Conservation (phyloP, 345 rosid genomes). For the Rhodamnia rubescens region DNA sequence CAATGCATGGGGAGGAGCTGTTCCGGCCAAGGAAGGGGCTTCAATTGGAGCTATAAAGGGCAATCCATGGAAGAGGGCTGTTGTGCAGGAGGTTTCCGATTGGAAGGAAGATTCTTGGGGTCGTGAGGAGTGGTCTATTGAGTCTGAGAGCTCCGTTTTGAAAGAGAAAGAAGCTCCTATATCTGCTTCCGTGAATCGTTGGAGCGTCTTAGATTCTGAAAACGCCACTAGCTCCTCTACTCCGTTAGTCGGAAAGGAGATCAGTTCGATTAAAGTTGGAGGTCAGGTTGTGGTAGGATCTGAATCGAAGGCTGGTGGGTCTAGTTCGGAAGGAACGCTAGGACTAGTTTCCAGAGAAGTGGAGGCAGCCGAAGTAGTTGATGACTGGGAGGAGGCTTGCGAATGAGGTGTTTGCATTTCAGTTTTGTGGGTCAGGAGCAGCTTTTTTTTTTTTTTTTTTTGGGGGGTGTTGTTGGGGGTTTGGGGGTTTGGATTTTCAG, state of each 20-base stretch:
- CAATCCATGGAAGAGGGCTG: constrained; percentile 87
- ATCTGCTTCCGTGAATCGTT: constrained; percentile 45
- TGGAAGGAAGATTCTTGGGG: constrained; percentile 63
- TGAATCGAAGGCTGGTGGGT: constrained; percentile 21
- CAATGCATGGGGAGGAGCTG: constrained; percentile 56
- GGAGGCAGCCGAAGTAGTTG: constrained; percentile 37
- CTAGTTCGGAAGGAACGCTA: constrained; percentile 1
- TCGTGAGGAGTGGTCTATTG: constrained; percentile 33
- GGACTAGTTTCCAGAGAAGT: neutral
- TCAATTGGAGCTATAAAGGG: constrained; percentile 15
- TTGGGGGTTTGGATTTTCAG: neutral
- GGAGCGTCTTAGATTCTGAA: constrained; percentile 59
- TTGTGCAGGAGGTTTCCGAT: constrained; percentile 34
- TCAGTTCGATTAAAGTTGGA: neutral
- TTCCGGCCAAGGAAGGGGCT: constrained; percentile 21
- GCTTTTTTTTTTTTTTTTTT: too few relatives aligned
- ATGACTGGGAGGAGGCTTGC: constrained; percentile 88
- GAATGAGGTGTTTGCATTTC: constrained; percentile 16
- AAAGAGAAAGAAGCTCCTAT: constrained; percentile 42
- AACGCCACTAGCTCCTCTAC: constrained; percentile 17
- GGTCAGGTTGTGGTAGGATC: constrained; percentile 1
- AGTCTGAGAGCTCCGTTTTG: constrained; percentile 40
- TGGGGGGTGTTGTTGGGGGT: too few relatives aligned
- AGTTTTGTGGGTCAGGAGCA: neutral
- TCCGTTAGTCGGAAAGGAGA: constrained; percentile 2